Evolutionary conservation across 1,284 basidiomycete species (phyloP).

Genomic region (Puccinia triticina): DNA sequence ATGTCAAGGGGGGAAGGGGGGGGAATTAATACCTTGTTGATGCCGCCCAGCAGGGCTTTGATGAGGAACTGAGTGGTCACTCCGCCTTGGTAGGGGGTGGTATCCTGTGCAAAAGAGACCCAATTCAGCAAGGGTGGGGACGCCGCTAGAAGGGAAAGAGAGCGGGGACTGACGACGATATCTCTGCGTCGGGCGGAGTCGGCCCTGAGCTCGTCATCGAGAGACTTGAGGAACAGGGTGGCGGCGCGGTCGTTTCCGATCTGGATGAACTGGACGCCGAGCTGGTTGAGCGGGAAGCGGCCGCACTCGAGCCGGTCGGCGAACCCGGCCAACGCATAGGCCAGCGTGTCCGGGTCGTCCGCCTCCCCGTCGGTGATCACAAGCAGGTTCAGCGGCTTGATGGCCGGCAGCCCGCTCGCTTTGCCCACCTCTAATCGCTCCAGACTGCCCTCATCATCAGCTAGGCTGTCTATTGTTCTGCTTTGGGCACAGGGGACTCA

Average conservation of each 20-base stretch:
- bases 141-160: background rate
- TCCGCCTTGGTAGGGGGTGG: constrained; percentile 43
- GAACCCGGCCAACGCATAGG: constrained; percentile 64
- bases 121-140: background rate
- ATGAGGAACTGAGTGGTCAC: constrained; percentile 43
- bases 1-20: background rate
- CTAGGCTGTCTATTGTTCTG: background rate
- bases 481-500: background rate
- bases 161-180: constrained; percentile 34
- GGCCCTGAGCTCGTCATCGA: constrained; percentile 41
- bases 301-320: constrained; percentile 65
- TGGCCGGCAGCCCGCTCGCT: constrained; percentile 57
- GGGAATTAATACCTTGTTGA: constrained; percentile 41
- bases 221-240: constrained; percentile 34
- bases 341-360: constrained; percentile 63
- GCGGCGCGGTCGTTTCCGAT: constrained; percentile 58
- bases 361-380: constrained; percentile 68
- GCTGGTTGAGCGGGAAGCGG: constrained; percentile 64
- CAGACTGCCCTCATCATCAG: constrained; percentile 24
- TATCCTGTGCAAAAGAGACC: constrained; percentile 20
- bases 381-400: constrained; percentile 69
- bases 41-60: constrained; percentile 42
- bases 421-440: constrained; percentile 58
- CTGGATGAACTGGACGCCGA: constrained; percentile 69
- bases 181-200: constrained; percentile 29